Percentiles rank a stretch among this genome's conserved stretches.
phyloP scores from a whole-genome alignment of 192 early-diverging fungal species.

The Umbelopsis sp. region DNA sequence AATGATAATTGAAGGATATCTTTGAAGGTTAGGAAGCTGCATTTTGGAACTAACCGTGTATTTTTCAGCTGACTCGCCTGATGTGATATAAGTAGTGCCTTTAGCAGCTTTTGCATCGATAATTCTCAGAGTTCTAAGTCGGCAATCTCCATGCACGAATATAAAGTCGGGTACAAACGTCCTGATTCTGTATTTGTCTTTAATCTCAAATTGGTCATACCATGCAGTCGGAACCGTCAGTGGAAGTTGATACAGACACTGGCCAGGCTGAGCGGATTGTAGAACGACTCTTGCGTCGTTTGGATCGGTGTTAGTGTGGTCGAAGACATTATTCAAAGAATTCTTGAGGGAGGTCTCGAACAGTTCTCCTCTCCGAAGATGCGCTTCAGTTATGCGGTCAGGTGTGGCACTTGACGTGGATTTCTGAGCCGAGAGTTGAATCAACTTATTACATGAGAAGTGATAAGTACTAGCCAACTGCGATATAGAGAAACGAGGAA shows the following conservation, averaged over 20 bases:
- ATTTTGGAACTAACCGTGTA: background rate
- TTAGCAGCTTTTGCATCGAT: constrained; percentile 34
- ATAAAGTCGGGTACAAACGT: constrained; percentile 34
- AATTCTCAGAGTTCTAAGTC: constrained; percentile 6
- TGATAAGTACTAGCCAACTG: constrained; percentile 21
- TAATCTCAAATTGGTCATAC: constrained; percentile 19
- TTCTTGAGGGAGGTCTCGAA: constrained; percentile 25
- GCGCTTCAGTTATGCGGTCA: constrained; percentile 7
- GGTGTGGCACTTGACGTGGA: background rate
- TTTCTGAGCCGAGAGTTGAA: constrained; percentile 16
- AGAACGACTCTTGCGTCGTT: background rate
- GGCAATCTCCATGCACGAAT: constrained; percentile 10
- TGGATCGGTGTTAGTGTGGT: background rate
- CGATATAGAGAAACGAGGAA: constrained; percentile 15
- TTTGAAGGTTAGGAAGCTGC: too few relatives aligned
- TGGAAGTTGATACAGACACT: constrained; percentile 29
- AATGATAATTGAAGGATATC: background rate
- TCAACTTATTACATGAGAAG: constrained; percentile 33
- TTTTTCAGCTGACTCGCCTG: constrained; percentile 15
- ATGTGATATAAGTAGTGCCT: constrained; percentile 26
- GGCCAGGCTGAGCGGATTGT: constrained; percentile 18
- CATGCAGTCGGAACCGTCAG: constrained; percentile 19
- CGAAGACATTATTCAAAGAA: constrained; percentile 3
- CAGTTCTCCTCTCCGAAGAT: constrained; percentile 17
- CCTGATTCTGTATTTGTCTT: background rate